These are phyloP conservation scores for Diaporthe citriasiana DNA, from an alignment of 2,329 filamentous ascomycete species.

Conservation along the genomic window DNA sequence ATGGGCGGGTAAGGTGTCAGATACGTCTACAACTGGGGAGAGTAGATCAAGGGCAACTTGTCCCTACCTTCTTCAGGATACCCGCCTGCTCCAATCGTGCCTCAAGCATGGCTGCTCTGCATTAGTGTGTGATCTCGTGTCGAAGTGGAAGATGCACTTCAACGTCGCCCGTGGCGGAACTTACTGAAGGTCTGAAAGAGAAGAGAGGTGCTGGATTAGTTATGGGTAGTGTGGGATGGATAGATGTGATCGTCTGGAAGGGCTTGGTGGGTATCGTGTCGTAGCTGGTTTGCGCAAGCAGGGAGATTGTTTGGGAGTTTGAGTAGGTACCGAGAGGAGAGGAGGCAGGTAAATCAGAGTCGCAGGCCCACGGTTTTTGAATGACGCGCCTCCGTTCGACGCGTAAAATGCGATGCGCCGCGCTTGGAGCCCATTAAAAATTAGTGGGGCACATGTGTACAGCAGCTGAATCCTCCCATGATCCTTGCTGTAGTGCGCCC, in stretches of 20 bases:
- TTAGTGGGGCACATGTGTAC: slow-evolving; percentile 24
- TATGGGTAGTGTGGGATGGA: slow-evolving; percentile 2
- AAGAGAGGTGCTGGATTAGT: slow-evolving; percentile 28
- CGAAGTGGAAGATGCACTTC: slow-evolving; percentile 24
- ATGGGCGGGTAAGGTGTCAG: slow-evolving; percentile 43
- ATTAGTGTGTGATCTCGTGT: slow-evolving; percentile 54
- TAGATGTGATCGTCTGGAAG: background rate
- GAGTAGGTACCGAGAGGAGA: slow-evolving; percentile 24
- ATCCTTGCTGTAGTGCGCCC: slow-evolving; percentile 1
- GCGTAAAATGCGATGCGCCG: slow-evolving; percentile 4
- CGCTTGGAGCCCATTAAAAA: slow-evolving; percentile 27
- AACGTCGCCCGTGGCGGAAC: slow-evolving; percentile 24
- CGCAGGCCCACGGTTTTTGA: slow-evolving; percentile 34
- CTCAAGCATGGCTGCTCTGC: slow-evolving; percentile 81
- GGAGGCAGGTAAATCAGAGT: slow-evolving; percentile 28
- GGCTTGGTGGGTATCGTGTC: background rate
- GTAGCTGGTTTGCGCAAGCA: slow-evolving; percentile 8
- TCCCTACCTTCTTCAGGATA: slow-evolving; percentile 91
- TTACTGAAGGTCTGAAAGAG: slow-evolving; percentile 43
- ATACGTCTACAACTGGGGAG: slow-evolving; percentile 27
- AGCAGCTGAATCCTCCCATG: slow-evolving; percentile 8
- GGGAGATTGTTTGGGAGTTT: slow-evolving; percentile 9
- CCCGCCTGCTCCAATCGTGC: slow-evolving; percentile 95
- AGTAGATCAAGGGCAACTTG: background rate
- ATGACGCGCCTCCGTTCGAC: slow-evolving; percentile 34